Base-by-base conservation (phyloP, 768 basidiomycete species). In the Saitozyma podzolica region DNA sequence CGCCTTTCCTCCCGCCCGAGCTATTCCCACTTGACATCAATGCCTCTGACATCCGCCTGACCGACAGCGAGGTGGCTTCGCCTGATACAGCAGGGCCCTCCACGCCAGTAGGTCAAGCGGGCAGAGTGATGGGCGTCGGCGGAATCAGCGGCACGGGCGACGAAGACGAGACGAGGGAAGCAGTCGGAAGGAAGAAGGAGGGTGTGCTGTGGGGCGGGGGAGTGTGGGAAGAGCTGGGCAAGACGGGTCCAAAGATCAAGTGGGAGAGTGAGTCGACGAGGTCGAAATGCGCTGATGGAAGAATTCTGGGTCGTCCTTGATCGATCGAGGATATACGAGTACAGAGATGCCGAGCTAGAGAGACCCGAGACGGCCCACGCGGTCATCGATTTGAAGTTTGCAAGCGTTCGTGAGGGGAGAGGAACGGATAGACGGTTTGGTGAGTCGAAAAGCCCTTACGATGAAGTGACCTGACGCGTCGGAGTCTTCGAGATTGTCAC, bases 401-500 rank as follows among this genome's bases (percentile, higher is more conserved):
- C 78, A 1, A 78, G 73, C 63, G 78, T 77, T 2, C 61, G 78
- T 40, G 76, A 79, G 59, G 78, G 76, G 4, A 50, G 78, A 45
- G 76, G 73, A 17, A 79, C 78, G 9, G 78, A 79, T 51, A 59
- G 78, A 20, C 59, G 76, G 0, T 78, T 76, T 54, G 72, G 77
- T 78, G 17, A 69, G 75, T 56, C 39, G 29, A 7, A 9, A 42
- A 17, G 1, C 16, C 42, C 37, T 19, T 40, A 37, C 17, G 20
- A 39, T 37, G 40, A 40, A 2, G 8, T 4, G n/a, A 58, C 40
- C 55, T 57, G 9, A 58, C 17, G 29, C 29, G 10, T 9, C 48
- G 3, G 20, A 78, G 78, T 77, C 0, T 79, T 79, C 55, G 78
- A 79, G 60, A 72, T 79, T 42, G 76, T 79, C 20, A 78, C 78